These are phyloP conservation scores for Zopfochytrium polystomum DNA, from an alignment of 371 early-diverging fungal species.

Conservation along the genomic window DNA sequence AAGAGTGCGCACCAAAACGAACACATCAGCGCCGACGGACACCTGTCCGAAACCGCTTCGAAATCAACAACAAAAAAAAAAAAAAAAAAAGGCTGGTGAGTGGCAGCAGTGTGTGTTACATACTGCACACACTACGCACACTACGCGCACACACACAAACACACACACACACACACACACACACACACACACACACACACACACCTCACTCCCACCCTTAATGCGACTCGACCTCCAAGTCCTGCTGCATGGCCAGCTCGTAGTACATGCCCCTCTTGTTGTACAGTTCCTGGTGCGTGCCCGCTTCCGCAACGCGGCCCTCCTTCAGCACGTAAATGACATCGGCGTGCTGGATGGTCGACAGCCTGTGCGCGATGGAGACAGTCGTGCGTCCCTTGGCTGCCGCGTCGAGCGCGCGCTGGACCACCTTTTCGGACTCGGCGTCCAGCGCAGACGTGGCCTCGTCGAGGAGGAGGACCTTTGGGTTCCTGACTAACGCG, in stretches of 20 bases:
- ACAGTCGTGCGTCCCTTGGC: slow-evolving; percentile 36
- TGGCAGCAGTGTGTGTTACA: too few relatives aligned
- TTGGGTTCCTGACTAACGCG: slow-evolving; percentile 78
- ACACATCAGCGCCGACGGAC: too few relatives aligned
- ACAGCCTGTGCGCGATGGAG: slow-evolving; percentile 78
- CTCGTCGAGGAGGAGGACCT: slow-evolving; percentile 84
- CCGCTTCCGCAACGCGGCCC: slow-evolving; percentile 33
- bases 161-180: too few relatives aligned
- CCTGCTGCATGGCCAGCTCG: slow-evolving; percentile 28
- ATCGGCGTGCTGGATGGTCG: slow-evolving; percentile 67
- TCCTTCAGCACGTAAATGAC: slow-evolving; percentile 53
- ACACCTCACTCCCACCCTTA: too few relatives aligned
- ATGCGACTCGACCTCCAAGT: slow-evolving; percentile 17
- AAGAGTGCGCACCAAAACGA: too few relatives aligned
- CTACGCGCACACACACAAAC: too few relatives aligned
- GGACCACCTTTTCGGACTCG: slow-evolving; percentile 42
- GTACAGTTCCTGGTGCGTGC: slow-evolving; percentile 34
- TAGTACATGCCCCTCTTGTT: slow-evolving; percentile 29
- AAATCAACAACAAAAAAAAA: too few relatives aligned
- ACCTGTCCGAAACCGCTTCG: too few relatives aligned
- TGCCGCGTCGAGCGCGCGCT: slow-evolving; percentile 41
- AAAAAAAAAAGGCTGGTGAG: too few relatives aligned
- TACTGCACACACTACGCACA: too few relatives aligned
- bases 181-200: too few relatives aligned
- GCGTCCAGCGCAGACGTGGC: slow-evolving; percentile 91